These are phyloP conservation scores for Phialophora macrospora DNA, from an alignment of 2,329 filamentous ascomycete species.

Conservation along the genomic window DNA sequence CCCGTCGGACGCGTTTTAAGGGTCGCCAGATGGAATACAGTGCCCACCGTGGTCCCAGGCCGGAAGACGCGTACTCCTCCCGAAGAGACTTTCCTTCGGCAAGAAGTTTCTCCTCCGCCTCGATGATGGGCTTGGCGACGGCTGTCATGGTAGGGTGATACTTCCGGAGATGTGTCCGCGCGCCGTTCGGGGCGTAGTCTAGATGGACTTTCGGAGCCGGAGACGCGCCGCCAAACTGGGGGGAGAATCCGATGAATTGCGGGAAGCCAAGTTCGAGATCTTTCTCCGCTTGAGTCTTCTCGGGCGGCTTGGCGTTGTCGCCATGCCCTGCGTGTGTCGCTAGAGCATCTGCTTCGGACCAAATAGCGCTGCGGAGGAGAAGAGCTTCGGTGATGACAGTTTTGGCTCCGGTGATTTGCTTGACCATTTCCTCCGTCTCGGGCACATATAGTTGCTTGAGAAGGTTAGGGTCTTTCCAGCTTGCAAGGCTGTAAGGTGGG, in stretches of 20 bases:
- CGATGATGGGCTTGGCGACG: slow-evolving; percentile 37
- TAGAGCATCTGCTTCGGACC: slow-evolving; percentile 38
- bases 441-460: slow-evolving; percentile 40
- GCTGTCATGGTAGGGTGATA: slow-evolving; percentile 38
- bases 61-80: slow-evolving; percentile 26
- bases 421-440: slow-evolving; percentile 40
- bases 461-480: slow-evolving; percentile 38
- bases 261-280: slow-evolving; percentile 35
- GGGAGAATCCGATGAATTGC: slow-evolving; percentile 40
- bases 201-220: slow-evolving; percentile 43
- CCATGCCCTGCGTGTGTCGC: slow-evolving; percentile 36
- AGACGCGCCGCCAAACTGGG: slow-evolving; percentile 33
- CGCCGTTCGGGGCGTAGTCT: slow-evolving; percentile 42
- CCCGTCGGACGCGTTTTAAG: slow-evolving; percentile 34
- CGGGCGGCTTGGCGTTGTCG: slow-evolving; percentile 15
- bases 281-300: slow-evolving; percentile 30
- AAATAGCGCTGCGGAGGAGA: slow-evolving; percentile 38
- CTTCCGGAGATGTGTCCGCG: slow-evolving; percentile 40
- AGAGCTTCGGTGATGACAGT: slow-evolving; percentile 40
- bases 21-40: slow-evolving; percentile 38
- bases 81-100: slow-evolving; percentile 32
- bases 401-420: slow-evolving; percentile 41
- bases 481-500: slow-evolving; percentile 33
- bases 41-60: slow-evolving; percentile 36
- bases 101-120: slow-evolving; percentile 45